These are phyloP conservation scores for Annona cherimola DNA, from an alignment of 164 flowering plant species.

Conservation along the genomic window DNA sequence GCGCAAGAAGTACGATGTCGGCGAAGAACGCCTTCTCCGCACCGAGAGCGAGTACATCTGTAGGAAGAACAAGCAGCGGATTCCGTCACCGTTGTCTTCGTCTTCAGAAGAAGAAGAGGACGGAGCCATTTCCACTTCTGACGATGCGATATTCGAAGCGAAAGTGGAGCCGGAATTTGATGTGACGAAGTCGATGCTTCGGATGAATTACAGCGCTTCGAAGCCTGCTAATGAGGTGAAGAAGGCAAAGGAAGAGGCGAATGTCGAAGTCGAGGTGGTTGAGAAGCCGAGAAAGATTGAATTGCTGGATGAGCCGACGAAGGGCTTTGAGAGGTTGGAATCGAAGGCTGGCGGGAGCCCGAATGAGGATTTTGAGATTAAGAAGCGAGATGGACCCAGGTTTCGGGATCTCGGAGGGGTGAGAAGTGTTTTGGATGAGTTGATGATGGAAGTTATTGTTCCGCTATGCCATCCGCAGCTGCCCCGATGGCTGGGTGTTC, in stretches of 20 bases:
- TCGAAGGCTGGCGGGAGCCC: constrained; percentile 6
- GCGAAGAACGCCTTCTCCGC: constrained; percentile 33
- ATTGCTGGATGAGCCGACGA: constrained; percentile 5
- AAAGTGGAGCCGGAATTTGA: constrained; percentile 56
- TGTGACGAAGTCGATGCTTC: constrained; percentile 52
- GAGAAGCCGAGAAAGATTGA: constrained; percentile 24
- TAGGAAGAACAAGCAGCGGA: constrained; percentile 8
- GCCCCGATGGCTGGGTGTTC: constrained; percentile 59
- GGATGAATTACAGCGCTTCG: constrained; percentile 28
- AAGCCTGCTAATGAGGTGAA: constrained; percentile 7
- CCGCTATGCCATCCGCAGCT: constrained; percentile 68
- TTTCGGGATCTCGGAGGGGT: constrained; percentile 91
- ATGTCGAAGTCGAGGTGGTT: constrained; percentile 51
- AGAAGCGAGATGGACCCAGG: constrained; percentile 45
- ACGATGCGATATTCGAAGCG: constrained; percentile 54
- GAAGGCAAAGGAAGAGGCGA: constrained; percentile 26
- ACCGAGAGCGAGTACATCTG: constrained; percentile 29
- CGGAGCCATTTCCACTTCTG: constrained; percentile 55
- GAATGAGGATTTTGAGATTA: constrained; percentile 11
- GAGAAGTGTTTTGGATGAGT: constrained; percentile 50
- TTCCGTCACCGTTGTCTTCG: constrained; percentile 11
- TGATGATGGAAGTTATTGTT: constrained; percentile 67
- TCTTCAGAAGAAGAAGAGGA: constrained; percentile 21
- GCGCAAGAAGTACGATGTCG: constrained; percentile 22
- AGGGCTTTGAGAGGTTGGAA: constrained; percentile 5